Evolutionary conservation across 176 grass and related monocot species (phyloP), one percentile per base, ranked within the genome.

Genomic region (Juncus effusus): DNA sequence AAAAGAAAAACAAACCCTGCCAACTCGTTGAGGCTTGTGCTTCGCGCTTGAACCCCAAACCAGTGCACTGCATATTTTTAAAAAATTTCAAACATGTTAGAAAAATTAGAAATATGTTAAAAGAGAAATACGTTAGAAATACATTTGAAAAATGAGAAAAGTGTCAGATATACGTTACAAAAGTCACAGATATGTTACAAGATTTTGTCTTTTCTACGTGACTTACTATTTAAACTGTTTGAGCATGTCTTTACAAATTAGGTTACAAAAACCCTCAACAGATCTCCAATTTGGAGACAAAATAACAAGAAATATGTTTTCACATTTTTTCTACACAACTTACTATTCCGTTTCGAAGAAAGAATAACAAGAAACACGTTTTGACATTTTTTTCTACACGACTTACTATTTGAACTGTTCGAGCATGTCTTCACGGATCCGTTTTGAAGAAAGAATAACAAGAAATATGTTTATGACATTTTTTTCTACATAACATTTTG

Each of bases 31-130:
- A 13, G 94, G 94, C 64, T 93, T 93, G 70, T 97, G 94, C 76
- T 97, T 97, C 41, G 54, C 94, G 10, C 94, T 97, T 47, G 94
- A 97, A 73, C 88, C 94, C 94, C 94, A 97, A 28, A 97, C 94
- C 7, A 97, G 64, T 9, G 93, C 88, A 68, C 94, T 97, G 56
- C 42, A 86, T 42, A 61, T 61, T 65, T 52, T 60, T 58, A 3
- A 7, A 36, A 19, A 10, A 28, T 28, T 28, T 28, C 19, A 28
- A 28, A 28, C 19, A 28, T 28, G 19, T 28, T 28, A 28, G 19
- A 28, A 28, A 28, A 28, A 28, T 28, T 28, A 28, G 19, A 28
- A 28, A 28, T 28, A 28, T 28, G 13, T 10, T 13, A 12, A 35
- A 3, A 4, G 51, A 15, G 7, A 28, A 15, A 64, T 9, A 38